phyloP scores from a whole-genome alignment of 148 eudicot species.

The Heliamphora exappendiculata region DNA sequence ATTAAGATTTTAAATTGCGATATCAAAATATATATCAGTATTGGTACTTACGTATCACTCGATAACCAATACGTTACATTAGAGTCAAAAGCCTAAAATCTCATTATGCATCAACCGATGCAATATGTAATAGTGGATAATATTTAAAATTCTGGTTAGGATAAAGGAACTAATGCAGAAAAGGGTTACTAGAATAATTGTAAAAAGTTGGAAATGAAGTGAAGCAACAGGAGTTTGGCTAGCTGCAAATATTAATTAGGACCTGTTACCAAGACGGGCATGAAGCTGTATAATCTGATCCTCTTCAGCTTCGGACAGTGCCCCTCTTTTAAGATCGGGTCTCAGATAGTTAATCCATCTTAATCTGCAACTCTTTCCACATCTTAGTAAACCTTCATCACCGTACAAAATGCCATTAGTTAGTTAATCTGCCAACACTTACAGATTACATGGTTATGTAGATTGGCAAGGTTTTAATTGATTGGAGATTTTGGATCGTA shows the following conservation, averaged over 20 bases:
- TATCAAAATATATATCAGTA: too few species aligned
- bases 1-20: too few species aligned
- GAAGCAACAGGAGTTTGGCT: too few species aligned
- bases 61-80: too few species aligned
- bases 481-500: too few species aligned
- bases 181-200: neutral
- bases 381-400: conserved; percentile 56
- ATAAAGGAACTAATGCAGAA: neutral
- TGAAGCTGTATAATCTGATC: conserved; percentile 68
- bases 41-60: too few species aligned
- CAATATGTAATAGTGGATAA: too few species aligned
- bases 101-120: too few species aligned
- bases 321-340: conserved; percentile 74
- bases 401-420: neutral
- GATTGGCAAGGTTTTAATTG: too few species aligned
- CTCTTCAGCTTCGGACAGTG: conserved; percentile 54
- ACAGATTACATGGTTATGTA: too few species aligned
- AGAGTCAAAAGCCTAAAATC: too few species aligned
- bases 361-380: conserved; percentile 79
- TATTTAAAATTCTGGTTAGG: neutral
- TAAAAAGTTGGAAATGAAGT: neutral
- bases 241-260: neutral
- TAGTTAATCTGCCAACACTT: too few species aligned
- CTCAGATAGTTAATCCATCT: conserved; percentile 82
- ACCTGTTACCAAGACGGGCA: conserved; percentile 75